Conservation (phyloP, 2,329 filamentous ascomycete species). For the Aspergillus bombycis region DNA sequence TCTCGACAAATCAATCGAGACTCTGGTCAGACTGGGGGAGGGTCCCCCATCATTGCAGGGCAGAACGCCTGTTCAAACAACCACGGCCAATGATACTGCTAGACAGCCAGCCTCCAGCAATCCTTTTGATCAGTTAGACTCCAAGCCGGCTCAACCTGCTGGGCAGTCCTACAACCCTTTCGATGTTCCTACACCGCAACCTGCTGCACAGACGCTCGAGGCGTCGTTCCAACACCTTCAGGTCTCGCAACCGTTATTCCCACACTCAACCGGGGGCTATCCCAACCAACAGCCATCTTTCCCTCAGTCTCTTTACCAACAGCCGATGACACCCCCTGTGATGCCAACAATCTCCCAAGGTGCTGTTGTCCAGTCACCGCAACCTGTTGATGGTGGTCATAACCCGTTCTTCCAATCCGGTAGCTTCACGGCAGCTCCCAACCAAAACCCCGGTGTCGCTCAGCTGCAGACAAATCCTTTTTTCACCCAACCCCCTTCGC, state of each 20-base stretch:
- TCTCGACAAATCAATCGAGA: slow-evolving; percentile 82
- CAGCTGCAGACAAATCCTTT: slow-evolving; percentile 39
- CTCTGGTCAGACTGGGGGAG: slow-evolving; percentile 80
- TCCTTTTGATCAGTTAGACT: slow-evolving; percentile 63
- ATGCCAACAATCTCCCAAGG: slow-evolving; percentile 39
- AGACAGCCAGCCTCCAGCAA: slow-evolving; percentile 56
- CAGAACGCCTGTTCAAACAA: slow-evolving; percentile 54
- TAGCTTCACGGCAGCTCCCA: slow-evolving; percentile 27
- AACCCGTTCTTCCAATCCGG: slow-evolving; percentile 50
- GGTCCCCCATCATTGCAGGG: slow-evolving; percentile 53
- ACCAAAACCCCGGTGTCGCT: slow-evolving; percentile 27
- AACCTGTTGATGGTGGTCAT: slow-evolving; percentile 36
- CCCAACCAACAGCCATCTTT: slow-evolving; percentile 45
- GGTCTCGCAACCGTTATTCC: slow-evolving; percentile 71
- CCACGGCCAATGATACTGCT: slow-evolving; percentile 11
- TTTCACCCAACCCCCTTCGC: slow-evolving; percentile 34
- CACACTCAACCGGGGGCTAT: slow-evolving; percentile 72
- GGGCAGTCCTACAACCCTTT: slow-evolving; percentile 69
- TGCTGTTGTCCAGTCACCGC: slow-evolving; percentile 38
- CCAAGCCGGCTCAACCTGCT: slow-evolving; percentile 40
- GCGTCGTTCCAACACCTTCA: slow-evolving; percentile 77
- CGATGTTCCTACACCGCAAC: slow-evolving; percentile 45
- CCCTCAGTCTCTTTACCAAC: slow-evolving; percentile 45
- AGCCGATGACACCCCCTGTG: slow-evolving; percentile 48
- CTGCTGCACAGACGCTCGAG: slow-evolving; percentile 52